phyloP scores from a whole-genome alignment of 106 monocot species.

The Platanthera guangdongensis region DNA sequence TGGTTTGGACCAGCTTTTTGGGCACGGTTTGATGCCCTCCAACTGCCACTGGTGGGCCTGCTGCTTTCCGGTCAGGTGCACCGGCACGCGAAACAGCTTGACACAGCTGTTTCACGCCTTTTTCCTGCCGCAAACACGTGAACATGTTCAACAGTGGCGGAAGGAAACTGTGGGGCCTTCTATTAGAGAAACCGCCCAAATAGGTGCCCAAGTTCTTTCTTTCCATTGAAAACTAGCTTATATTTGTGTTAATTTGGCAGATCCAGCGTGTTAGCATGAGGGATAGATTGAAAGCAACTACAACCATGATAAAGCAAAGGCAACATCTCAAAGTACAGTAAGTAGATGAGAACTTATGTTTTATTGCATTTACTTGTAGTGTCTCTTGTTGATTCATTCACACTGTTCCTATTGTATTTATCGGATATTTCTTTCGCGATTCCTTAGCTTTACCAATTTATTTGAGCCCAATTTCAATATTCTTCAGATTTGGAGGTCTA shows the following conservation, averaged over 20 bases:
- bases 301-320: neutral
- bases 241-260: slow-evolving; percentile 1
- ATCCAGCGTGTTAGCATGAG: neutral
- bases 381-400: neutral
- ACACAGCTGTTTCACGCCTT: too few relatives aligned
- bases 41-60: too few relatives aligned
- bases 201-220: too few relatives aligned
- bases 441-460: neutral
- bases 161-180: too few relatives aligned
- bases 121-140: too few relatives aligned
- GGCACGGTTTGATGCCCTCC: too few relatives aligned
- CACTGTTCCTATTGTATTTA: neutral
- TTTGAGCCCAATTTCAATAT: neutral
- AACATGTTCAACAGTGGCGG: too few relatives aligned
- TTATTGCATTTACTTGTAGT: neutral
- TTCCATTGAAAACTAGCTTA: neutral
- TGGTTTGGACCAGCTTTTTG: too few relatives aligned
- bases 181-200: too few relatives aligned
- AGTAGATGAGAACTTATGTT: neutral
- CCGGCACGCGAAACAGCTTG: too few relatives aligned
- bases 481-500: neutral
- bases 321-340: neutral
- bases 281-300: neutral
- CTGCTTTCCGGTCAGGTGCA: too few relatives aligned
- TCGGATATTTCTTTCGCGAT: neutral